Evolutionary conservation across 495 filamentous ascomycete genomes (phyloP), one percentile per base, ranked within the genome.

Genomic region (Annulohypoxylon nitens): DNA sequence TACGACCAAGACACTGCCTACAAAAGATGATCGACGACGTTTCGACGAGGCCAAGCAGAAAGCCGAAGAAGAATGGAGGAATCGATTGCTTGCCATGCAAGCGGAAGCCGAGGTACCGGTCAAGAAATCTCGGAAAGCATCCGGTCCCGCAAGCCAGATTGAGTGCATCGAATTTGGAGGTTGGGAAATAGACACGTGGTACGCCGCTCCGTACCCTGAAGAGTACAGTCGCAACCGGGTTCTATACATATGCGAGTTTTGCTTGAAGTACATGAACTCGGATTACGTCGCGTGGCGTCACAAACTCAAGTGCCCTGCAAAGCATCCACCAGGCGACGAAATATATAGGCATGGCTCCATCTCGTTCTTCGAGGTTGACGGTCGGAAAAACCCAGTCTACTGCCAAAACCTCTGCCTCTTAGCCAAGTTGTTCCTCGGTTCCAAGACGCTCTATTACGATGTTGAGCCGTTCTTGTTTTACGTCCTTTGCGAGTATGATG

Each of bases 391-490:
- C 67, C 94, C 95, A 0, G 93, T 97, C 30, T 99, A 98, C 76
- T 99, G 97, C 78, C 97, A 98, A 78, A 98, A 98, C 71, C 88
- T 99, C 4, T 99, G 96, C 80, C 88, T 99, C 16, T 87, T 99
- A 47, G 95, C 97, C 26, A 99, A 99, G 78, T 86, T 99, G 12
- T 99, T 99, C 76, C 84, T 99, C 2, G 96, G 96, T 7, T 98
- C 96, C 2, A 99, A 99, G 78, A 99, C 96, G 1, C 86, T 99
- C 10, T 99, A 99, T 78, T 99, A 99, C 81, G 96, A 99, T 75
- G 96, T 99, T 3, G 97, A 99, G 67, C 96, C 96, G 0, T 99
- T 99, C 78, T 83, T 99, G 16, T 99, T 99, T 85, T 99, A 99
- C 81, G 94, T 99, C 53, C 95, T 99, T 87, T 97, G 94, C 58